These are phyloP conservation scores for Hypoxylon lenormandii DNA, from an alignment of 495 filamentous ascomycete species.

Conservation along the genomic window DNA sequence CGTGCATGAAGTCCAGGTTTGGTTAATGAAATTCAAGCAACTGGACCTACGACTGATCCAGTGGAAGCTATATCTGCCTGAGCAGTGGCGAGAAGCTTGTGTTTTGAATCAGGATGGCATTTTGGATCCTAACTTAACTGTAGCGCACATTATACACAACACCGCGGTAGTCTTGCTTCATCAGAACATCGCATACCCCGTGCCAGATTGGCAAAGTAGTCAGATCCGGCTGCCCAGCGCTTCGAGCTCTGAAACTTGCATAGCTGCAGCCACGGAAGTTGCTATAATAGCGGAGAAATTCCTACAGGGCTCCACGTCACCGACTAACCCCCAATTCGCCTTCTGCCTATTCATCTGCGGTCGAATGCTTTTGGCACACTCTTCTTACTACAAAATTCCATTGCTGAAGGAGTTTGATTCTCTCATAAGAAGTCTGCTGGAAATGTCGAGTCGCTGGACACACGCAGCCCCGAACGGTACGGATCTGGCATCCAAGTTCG, in stretches of 20 bases:
- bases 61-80: slow-evolving; percentile 59
- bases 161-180: slow-evolving; percentile 61
- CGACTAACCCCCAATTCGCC: slow-evolving; percentile 54
- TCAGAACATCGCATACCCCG: slow-evolving; percentile 60
- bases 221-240: slow-evolving; percentile 52
- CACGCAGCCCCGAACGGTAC: slow-evolving; percentile 30
- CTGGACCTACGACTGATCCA: slow-evolving; percentile 58
- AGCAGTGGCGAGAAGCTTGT: slow-evolving; percentile 50
- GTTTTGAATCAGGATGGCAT: slow-evolving; percentile 49
- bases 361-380: slow-evolving; percentile 53
- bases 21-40: slow-evolving; percentile 62
- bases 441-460: slow-evolving; percentile 54
- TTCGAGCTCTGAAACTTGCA: slow-evolving; percentile 59
- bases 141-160: slow-evolving; percentile 63
- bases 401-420: slow-evolving; percentile 46
- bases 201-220: slow-evolving; percentile 50
- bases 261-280: slow-evolving; percentile 56
- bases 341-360: slow-evolving; percentile 58
- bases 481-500: slow-evolving; percentile 54
- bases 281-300: slow-evolving; percentile 56
- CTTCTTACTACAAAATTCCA: slow-evolving; percentile 40
- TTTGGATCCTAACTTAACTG: slow-evolving; percentile 62
- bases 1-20: slow-evolving; percentile 52
- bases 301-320: slow-evolving; percentile 47
- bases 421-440: slow-evolving; percentile 46